Base-by-base conservation (phyloP, 73 alveolate genomes). In the Paramecium pentaurelia region DNA sequence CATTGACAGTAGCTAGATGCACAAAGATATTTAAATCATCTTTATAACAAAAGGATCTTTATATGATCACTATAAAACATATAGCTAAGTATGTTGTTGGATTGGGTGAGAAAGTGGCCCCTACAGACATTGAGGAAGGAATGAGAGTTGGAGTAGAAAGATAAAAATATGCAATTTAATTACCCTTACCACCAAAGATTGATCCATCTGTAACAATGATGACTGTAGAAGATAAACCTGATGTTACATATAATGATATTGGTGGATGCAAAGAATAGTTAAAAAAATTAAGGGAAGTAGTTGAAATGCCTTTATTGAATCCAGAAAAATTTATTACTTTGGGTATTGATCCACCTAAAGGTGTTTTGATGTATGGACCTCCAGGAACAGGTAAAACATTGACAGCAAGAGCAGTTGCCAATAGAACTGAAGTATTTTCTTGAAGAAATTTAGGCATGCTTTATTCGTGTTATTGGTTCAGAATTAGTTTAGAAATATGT, bases 331-430 rank as follows among this genome's bases (percentile, higher is more conserved):
- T 92, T 80, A 93, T 80, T 34, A 84, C 95, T 58, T 86, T 92
- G 34, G 97, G 96, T 30, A 92, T 93, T 60, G 95, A 92, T 59
- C 96, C 96, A 16, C 95, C 96, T 14, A 93, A 87, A 59, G 97
- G 97, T 77, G 97, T 68, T 86, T 92, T 88, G 94, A 96, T 99
- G 49, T 99, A 96, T 91, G 99, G 99, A 20, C 99, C 99, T 1
- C 99, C 99, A 49, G 99, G 99, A 30, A 99, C 99, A 16, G 99
- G 99, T 9, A 99, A 99, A 86, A 99, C 99, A n/a, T 93, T 99
- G 86, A 96, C 99, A 9, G 99, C 99, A 30, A 97, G 99, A 85
- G 99, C 99, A 6, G 99, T 99, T 34, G 99, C 99, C 28, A 99
- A 98, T 89, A 93, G 99, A 93, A 95, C 98, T 34, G 97, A 60